Conservation (phyloP, 495 filamentous ascomycete species). For the Daldinia decipiens region DNA sequence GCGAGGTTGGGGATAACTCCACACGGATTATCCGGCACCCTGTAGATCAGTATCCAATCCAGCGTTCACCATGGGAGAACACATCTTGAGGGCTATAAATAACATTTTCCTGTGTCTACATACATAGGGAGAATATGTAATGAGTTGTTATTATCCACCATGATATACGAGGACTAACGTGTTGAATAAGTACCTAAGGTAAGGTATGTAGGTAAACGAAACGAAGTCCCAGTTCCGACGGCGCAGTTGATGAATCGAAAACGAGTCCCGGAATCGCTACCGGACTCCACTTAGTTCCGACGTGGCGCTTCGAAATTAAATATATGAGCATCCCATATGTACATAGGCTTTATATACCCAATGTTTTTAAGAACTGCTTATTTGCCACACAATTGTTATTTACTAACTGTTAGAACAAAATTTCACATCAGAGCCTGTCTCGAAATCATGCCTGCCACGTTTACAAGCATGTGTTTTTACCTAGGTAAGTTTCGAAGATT, state of each 20-base stretch:
- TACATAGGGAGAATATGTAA: neutral
- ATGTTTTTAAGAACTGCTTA: neutral
- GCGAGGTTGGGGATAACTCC: conserved; percentile 30
- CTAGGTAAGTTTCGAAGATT: neutral
- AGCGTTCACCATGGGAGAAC: neutral
- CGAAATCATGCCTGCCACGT: neutral
- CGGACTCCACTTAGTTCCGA: conserved; percentile 11
- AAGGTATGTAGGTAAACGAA: neutral
- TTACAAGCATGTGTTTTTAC: neutral
- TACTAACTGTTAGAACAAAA: neutral
- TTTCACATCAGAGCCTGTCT: neutral
- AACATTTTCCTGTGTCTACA: neutral
- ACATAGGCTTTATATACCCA: neutral
- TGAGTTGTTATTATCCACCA: conserved; percentile 5
- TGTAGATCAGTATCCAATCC: conserved; percentile 7
- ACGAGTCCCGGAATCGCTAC: conserved; percentile 7
- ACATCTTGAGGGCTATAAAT: conserved; percentile 4
- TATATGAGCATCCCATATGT: neutral
- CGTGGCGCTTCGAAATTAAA: conserved; percentile 3
- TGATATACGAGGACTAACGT: neutral
- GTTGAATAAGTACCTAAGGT: neutral
- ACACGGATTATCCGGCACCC: conserved; percentile 7
- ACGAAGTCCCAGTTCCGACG: conserved; percentile 17
- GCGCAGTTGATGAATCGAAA: conserved; percentile 21
- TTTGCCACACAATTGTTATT: neutral